phyloP scores from a whole-genome alignment of 2,329 filamentous ascomycete species.

The Trichoderma gracile region DNA sequence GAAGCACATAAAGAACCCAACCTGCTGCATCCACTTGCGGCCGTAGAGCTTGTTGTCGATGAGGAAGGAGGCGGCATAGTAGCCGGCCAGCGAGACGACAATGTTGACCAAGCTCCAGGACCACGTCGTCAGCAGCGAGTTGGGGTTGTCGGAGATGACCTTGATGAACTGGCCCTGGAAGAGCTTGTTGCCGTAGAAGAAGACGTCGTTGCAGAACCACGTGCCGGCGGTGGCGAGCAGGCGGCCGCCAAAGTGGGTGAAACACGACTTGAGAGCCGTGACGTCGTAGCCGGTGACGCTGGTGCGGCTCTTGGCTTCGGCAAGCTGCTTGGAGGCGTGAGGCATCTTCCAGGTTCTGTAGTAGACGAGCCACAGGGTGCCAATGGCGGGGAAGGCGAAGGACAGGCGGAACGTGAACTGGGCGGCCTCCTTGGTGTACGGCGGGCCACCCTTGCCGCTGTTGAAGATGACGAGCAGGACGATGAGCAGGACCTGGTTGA shows the following conservation, averaged over 20 bases:
- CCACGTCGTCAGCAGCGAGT: slow-evolving; percentile 83
- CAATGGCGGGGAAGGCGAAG: slow-evolving; percentile 86
- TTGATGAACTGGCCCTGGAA: slow-evolving; percentile 90
- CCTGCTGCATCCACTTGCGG: slow-evolving; percentile 92
- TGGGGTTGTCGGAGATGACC: slow-evolving; percentile 69
- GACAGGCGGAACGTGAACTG: slow-evolving; percentile 93
- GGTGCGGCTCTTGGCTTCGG: slow-evolving; percentile 78
- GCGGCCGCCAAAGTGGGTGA: slow-evolving; percentile 82
- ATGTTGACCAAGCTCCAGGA: slow-evolving; percentile 92
- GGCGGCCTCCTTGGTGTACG: slow-evolving; percentile 73
- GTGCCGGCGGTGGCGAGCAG: slow-evolving; percentile 81
- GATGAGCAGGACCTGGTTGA: slow-evolving; percentile 90
- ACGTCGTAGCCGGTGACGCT: slow-evolving; percentile 91
- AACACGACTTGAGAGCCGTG: slow-evolving; percentile 75
- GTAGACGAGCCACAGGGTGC: slow-evolving; percentile 93
- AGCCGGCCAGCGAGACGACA: slow-evolving; percentile 79
- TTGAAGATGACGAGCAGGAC: slow-evolving; percentile 86
- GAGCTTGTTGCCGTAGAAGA: slow-evolving; percentile 99
- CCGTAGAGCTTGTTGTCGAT: slow-evolving; percentile 98
- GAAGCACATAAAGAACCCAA: slow-evolving; percentile 92
- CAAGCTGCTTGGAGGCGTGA: slow-evolving; percentile 78
- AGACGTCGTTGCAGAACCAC: slow-evolving; percentile 97
- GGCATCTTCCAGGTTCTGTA: slow-evolving; percentile 96
- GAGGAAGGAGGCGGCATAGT: slow-evolving; percentile 84
- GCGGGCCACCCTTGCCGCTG: slow-evolving; percentile 68